Evolutionary conservation across 495 filamentous ascomycete species (phyloP), one percentile per base, ranked within the genome.

Genomic region (Glutinoglossum americanum): DNA sequence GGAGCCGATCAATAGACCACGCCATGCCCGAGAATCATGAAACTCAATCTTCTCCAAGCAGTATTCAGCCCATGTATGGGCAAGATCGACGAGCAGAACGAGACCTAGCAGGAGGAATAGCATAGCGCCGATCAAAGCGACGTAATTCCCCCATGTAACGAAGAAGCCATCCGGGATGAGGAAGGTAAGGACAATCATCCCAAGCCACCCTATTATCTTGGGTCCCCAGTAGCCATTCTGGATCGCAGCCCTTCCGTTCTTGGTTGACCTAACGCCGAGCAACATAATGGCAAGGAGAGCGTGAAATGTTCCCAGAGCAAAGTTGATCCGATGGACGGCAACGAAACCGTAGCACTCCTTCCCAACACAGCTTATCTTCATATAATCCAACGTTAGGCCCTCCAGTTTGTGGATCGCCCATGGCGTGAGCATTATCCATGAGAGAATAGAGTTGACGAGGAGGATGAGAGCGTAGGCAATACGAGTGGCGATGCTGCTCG

Each of bases 391-490:
- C 30, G 88, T 90, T 51, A 97, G 69, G 61, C 90, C 79, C 66
- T 95, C 81, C 10, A 98, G 73, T 65, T 96, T 96, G 64, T 94
- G 89, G 68, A 96, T 82, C 17, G 92, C 92, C 92, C 93, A 98
- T 60, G 88, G 87, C 9, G 92, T 97, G 76, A 97, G 89, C 89
- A 97, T 94, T 35, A 98, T 85, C 92, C 92, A 98, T 30, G 93
- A 90, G 51, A 94, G 67, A 60, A 96, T 94, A 51, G 89, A 94
- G 77, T 98, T 97, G 72, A 95, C 69, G 61, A 97, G 78, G 57
- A 98, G 87, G 64, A 98, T 84, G 66, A 96, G 80, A 62, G 93
- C 92, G 70, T 97, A 98, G 65, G 85, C 89, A 70, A 98, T 94
- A 72, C 92, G 83, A 65, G 92, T 98, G 37, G 89, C 89, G 72